Percentiles rank a stretch among this genome's conserved stretches.
These are phyloP conservation scores for Cyclocybe aegerita DNA, from an alignment of 768 basidiomycete genomes.

Conservation along the genomic window DNA sequence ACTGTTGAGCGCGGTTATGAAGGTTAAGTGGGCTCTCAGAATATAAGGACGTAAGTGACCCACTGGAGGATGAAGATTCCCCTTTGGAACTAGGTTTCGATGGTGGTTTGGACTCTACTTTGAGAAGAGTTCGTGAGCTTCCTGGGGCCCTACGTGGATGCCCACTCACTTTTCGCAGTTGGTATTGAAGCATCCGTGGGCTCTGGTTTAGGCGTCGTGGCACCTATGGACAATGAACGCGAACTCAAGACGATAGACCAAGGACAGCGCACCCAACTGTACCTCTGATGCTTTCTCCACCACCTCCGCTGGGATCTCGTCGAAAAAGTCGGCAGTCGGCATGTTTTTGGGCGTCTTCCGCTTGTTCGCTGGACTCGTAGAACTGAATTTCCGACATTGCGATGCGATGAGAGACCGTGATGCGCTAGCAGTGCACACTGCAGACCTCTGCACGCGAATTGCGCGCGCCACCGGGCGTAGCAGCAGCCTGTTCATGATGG, in stretches of 20 bases:
- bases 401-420: slow-evolving; percentile 11
- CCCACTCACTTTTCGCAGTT: too few species aligned
- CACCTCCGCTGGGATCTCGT: slow-evolving; percentile 1
- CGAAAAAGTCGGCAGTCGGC: slow-evolving; percentile 14
- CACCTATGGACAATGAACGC: background rate
- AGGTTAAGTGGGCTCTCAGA: too few species aligned
- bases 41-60: too few species aligned
- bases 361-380: slow-evolving; percentile 14
- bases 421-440: slow-evolving; percentile 6
- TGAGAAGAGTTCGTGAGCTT: too few species aligned
- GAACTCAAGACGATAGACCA: background rate
- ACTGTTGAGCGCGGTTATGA: background rate
- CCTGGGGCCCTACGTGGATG: too few species aligned
- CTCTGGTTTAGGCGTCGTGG: background rate
- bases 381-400: slow-evolving; percentile 15
- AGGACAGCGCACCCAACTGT: background rate
- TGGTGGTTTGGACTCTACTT: too few species aligned
- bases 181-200: too few species aligned
- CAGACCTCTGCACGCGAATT: slow-evolving; percentile 23
- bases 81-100: too few species aligned
- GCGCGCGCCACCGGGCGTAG: slow-evolving; percentile 27
- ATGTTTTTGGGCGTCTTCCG: slow-evolving; percentile 9
- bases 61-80: too few species aligned
- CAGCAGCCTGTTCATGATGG: slow-evolving; percentile 22
- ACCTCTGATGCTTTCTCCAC: background rate